phyloP scores from a whole-genome alignment of 2,329 filamentous ascomycete species.

The Penicillium sp. region DNA sequence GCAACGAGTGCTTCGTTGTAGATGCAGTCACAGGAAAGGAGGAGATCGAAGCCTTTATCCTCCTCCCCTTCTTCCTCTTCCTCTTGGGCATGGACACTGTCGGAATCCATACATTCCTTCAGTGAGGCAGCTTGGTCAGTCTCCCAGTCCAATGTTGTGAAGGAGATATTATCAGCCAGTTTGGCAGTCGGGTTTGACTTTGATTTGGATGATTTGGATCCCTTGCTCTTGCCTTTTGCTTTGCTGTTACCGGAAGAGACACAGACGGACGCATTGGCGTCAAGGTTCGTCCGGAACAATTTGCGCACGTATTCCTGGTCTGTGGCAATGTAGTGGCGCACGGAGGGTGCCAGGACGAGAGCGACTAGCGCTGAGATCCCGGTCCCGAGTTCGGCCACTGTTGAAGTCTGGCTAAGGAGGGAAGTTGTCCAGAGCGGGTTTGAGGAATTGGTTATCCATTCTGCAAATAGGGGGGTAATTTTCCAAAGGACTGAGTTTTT shows the following conservation, averaged over 20 bases:
- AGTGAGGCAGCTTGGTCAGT: constrained; percentile 43
- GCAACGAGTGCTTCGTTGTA: constrained; percentile 86
- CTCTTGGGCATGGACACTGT: neutral
- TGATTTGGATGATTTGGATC: constrained; percentile 4
- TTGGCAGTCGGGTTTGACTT: neutral
- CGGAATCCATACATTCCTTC: constrained; percentile 34
- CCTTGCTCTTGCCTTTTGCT: constrained; percentile 7
- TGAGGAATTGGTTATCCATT: constrained; percentile 65
- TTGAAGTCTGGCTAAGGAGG: constrained; percentile 56
- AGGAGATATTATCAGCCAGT: constrained; percentile 48
- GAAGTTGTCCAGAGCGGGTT: constrained; percentile 63
- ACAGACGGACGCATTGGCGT: constrained; percentile 37
- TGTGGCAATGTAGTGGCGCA: constrained; percentile 71
- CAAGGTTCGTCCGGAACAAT: constrained; percentile 73
- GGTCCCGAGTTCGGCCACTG: constrained; percentile 79
- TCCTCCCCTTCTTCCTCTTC: constrained; percentile 27
- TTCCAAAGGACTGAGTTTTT: constrained; percentile 74
- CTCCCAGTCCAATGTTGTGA: constrained; percentile 81
- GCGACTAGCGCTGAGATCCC: constrained; percentile 81
- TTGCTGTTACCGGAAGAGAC: constrained; percentile 4
- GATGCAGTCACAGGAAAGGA: constrained; percentile 89
- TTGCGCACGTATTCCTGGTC: constrained; percentile 85
- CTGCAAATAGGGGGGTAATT: constrained; percentile 77
- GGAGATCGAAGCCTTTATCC: constrained; percentile 61
- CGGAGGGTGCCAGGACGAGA: constrained; percentile 61